These are phyloP conservation scores for Magnaporthiopsis poae DNA, from an alignment of 2,329 filamentous ascomycete species.

Conservation along the genomic window DNA sequence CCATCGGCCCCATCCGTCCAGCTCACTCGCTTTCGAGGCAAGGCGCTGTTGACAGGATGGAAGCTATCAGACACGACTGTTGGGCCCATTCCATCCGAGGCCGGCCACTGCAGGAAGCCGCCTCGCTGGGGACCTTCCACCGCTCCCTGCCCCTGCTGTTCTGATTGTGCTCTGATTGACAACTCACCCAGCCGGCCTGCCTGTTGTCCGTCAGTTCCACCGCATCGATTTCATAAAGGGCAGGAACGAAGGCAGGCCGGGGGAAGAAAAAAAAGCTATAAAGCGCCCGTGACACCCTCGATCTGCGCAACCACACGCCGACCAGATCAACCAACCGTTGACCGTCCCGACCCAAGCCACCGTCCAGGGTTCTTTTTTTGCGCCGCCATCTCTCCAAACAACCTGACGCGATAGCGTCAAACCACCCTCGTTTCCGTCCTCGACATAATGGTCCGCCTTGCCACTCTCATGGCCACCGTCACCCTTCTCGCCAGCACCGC, in stretches of 20 bases:
- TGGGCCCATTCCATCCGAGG: neutral
- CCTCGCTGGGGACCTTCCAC: neutral
- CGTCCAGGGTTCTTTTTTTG: neutral
- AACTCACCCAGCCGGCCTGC: neutral
- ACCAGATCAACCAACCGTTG: neutral
- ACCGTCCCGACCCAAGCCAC: neutral
- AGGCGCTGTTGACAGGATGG: neutral
- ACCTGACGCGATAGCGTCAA: neutral
- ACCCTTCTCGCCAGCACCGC: neutral
- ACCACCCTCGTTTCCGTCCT: neutral
- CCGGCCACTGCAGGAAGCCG: neutral
- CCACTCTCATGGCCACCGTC: neutral
- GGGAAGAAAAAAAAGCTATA: neutral
- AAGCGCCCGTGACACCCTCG: neutral
- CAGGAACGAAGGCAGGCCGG: too few relatives aligned
- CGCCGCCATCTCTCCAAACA: neutral
- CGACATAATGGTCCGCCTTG: slow-evolving; percentile 1
- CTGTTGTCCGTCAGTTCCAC: neutral
- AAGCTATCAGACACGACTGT: neutral
- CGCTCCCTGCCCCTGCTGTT: neutral
- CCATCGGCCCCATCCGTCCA: neutral
- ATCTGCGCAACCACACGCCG: neutral
- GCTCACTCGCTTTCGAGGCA: neutral
- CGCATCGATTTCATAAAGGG: neutral
- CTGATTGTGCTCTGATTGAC: neutral